These are phyloP conservation scores for Aureobasidium sp. DNA, from an alignment of 2,329 filamentous ascomycete genomes.

Conservation along the genomic window DNA sequence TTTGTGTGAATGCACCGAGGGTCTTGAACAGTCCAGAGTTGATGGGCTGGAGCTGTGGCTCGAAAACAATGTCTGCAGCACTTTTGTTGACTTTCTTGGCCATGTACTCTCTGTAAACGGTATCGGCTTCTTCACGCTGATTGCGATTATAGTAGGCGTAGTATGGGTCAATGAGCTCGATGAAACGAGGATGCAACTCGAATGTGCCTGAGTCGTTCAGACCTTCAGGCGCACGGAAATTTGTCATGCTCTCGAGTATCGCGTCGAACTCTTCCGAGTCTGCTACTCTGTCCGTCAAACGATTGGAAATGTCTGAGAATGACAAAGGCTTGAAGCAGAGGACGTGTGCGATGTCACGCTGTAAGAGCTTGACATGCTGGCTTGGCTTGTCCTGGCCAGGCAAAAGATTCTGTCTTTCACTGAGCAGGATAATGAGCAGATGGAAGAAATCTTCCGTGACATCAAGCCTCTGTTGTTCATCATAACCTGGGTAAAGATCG, in stretches of 20 bases:
- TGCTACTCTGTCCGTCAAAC: conserved; percentile 80
- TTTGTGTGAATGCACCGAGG: conserved; percentile 72
- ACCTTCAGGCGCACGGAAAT: conserved; percentile 83
- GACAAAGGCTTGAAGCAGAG: conserved; percentile 94
- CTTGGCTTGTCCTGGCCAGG: conserved; percentile 58
- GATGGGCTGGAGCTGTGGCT: conserved; percentile 74
- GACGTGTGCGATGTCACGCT: conserved; percentile 85
- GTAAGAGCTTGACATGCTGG: conserved; percentile 54
- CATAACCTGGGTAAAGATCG: conserved; percentile 65
- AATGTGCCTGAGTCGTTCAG: conserved; percentile 90
- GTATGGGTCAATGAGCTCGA: conserved; percentile 89
- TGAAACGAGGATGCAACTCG: conserved; percentile 76
- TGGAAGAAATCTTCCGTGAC: conserved; percentile 95
- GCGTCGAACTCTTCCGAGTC: conserved; percentile 83
- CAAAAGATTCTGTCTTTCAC: conserved; percentile 76
- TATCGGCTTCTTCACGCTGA: conserved; percentile 90
- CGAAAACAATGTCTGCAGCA: conserved; percentile 78
- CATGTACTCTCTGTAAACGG: conserved; percentile 77
- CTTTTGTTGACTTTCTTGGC: conserved; percentile 80
- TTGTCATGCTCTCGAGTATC: conserved; percentile 80
- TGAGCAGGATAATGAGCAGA: conserved; percentile 81
- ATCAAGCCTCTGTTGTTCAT: conserved; percentile 82
- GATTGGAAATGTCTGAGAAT: conserved; percentile 82
- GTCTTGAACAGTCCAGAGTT: conserved; percentile 68
- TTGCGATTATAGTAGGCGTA: conserved; percentile 96